Evolutionary conservation across 2,329 filamentous ascomycete species (phyloP).

Genomic region (Fusarium tupiense): DNA sequence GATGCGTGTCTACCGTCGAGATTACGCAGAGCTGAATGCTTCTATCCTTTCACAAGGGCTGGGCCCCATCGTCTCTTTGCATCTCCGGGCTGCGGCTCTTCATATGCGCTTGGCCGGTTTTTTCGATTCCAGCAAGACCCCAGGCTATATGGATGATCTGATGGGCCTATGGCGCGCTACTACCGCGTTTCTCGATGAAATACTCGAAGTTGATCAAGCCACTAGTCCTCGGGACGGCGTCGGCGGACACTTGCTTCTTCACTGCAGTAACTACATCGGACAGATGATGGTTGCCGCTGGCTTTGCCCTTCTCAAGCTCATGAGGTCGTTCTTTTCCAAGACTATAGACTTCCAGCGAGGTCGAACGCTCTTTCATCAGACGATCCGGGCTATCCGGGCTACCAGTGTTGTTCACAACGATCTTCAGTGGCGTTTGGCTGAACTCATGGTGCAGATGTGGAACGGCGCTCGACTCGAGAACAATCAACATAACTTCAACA

Average conservation of each 20-base stretch:
- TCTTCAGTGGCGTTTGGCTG: constrained; percentile 79
- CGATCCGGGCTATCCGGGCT: constrained; percentile 74
- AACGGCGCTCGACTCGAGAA: constrained; percentile 70
- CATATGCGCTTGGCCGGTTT: constrained; percentile 83
- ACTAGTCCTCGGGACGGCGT: constrained; percentile 57
- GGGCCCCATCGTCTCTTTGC: constrained; percentile 69
- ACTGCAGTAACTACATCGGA: constrained; percentile 80
- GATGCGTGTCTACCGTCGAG: constrained; percentile 72
- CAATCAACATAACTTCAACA: constrained; percentile 57
- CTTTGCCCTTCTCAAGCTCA: constrained; percentile 80
- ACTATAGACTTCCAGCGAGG: constrained; percentile 76
- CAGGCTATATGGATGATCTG: constrained; percentile 77
- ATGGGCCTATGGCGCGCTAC: constrained; percentile 80
- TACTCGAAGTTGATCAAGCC: constrained; percentile 64
- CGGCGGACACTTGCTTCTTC: constrained; percentile 67
- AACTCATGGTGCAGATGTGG: constrained; percentile 90
- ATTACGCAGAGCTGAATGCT: constrained; percentile 70
- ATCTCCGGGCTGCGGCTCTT: constrained; percentile 76
- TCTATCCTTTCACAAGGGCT: constrained; percentile 67
- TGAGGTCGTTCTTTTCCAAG: constrained; percentile 78
- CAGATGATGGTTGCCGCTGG: constrained; percentile 87
- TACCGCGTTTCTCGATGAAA: constrained; percentile 73
- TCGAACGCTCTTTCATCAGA: constrained; percentile 74
- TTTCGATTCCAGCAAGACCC: constrained; percentile 79
- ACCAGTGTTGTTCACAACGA: constrained; percentile 83